Evolutionary conservation across 306 rosid genomes (phyloP).

Genomic region (Ormosia semicastrata): DNA sequence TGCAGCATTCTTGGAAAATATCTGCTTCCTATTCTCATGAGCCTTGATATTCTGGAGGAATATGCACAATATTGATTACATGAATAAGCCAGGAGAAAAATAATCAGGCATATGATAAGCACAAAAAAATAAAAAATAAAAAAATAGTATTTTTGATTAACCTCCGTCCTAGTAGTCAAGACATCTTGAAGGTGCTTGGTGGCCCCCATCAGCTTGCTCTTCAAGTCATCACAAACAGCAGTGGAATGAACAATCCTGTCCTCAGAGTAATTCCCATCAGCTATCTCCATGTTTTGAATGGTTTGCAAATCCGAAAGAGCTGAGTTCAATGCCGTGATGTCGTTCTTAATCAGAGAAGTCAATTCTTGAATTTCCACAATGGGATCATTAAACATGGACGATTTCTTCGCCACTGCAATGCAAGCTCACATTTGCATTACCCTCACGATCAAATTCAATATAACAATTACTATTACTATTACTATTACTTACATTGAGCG

Average conservation of each 20-base stretch:
- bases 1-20: slow-evolving; percentile 68
- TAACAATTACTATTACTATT: no score
- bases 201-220: slow-evolving; percentile 80
- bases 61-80: not conserved
- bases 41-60: slow-evolving; percentile 78
- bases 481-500: slow-evolving; percentile 46
- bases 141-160: slow-evolving; percentile 17
- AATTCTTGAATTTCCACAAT: slow-evolving; percentile 76
- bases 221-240: slow-evolving; percentile 89
- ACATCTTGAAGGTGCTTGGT: slow-evolving; percentile 84
- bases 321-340: slow-evolving; percentile 76
- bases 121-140: no score
- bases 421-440: no score
- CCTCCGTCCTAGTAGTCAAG: slow-evolving; percentile 85
- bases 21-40: slow-evolving; percentile 86
- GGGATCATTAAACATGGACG: slow-evolving; percentile 90
- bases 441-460: no score
- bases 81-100: not conserved
- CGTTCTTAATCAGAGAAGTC: slow-evolving; percentile 75
- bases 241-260: slow-evolving; percentile 82
- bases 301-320: slow-evolving; percentile 80
- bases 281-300: slow-evolving; percentile 70
- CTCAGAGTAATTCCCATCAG: slow-evolving; percentile 74
- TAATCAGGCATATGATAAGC: not conserved
- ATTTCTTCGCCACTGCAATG: slow-evolving; percentile 75